Percentiles rank a stretch among this genome's conserved stretches.
Evolutionary conservation across 2,329 filamentous ascomycete genomes (phyloP).

Genomic region (Calonectria naviculata): DNA sequence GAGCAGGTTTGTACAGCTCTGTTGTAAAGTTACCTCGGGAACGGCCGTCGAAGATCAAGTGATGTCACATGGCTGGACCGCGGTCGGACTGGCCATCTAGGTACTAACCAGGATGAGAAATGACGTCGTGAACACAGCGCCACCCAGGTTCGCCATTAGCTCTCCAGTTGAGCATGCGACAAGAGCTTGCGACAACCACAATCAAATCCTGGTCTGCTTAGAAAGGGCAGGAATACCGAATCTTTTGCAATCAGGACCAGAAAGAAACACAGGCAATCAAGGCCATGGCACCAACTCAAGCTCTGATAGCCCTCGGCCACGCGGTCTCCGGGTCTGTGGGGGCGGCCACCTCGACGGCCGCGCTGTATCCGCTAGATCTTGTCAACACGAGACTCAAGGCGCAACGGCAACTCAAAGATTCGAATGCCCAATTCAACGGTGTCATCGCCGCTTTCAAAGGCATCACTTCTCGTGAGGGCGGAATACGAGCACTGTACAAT

Average conservation of each 20-base stretch:
- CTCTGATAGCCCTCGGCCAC: conserved; percentile 81
- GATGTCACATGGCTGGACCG: background rate
- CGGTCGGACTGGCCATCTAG: background rate
- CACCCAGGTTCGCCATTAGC: background rate
- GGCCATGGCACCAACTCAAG: conserved; percentile 46
- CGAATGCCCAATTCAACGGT: conserved; percentile 66
- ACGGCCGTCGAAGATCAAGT: background rate
- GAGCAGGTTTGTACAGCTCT: background rate
- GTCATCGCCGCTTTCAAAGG: conserved; percentile 76
- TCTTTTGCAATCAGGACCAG: background rate
- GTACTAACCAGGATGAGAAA: background rate
- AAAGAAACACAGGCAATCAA: background rate
- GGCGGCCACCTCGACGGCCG: conserved; percentile 81
- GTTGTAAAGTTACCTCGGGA: background rate
- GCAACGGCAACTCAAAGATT: conserved; percentile 68
- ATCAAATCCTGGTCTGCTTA: background rate
- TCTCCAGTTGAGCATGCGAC: background rate
- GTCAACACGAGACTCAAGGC: conserved; percentile 86
- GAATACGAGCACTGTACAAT: conserved; percentile 75
- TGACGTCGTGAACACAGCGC: conserved; percentile 13
- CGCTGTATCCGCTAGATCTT: conserved; percentile 84
- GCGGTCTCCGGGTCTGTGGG: conserved; percentile 83
- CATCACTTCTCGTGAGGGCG: conserved; percentile 80
- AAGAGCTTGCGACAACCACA: background rate
- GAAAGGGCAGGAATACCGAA: background rate